Base-by-base conservation (phyloP, 1,284 basidiomycete genomes). In the Ceratobasidium sp. region DNA sequence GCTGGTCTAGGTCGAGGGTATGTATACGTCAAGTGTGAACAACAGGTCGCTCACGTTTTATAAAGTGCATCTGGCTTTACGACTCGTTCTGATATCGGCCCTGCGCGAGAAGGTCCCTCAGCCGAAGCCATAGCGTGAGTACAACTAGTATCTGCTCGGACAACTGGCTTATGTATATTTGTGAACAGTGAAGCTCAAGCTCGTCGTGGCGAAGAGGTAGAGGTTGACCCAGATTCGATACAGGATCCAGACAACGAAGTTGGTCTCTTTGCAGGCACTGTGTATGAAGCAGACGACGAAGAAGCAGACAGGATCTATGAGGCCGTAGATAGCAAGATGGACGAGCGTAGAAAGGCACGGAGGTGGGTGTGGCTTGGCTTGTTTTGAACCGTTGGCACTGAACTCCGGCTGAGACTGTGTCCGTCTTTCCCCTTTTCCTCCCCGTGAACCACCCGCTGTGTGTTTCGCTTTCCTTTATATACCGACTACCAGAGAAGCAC, bases 201-300 rank as follows among this genome's bases (percentile, higher is more conserved):
- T 2, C 87, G 85, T 75, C 87, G 94, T 67, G 93, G 94, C 23
- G 94, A 97, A 82, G 94, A 96, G 76, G 83, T 87, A 1, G 93
- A 96, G 55, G 85, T 92, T 39, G 94, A 97, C 79, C 90, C 91
- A 0, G 94, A 96, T 8, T 91, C 92, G 77, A 94, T 93, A 78
- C 94, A 97, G 80, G 97, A 99, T 80, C 97, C 96, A 5, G 97
- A 99, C 79, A 97, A 98, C 80, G 96, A 99, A 83, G 92, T 91
- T 74, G 97, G 96, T 43, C 86, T 99, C 8, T 98, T 99, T 79
- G 94, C 96, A 0, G 95, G 95, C 8, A 95, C 92, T 8, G 94
- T 94, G 0, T 98, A 99, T 80, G 97, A 99, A 80, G 91, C 93
- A 67, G 97, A 99, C 76, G 97, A 99, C 76, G 96, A 98, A 78